Percentiles rank a stretch among this genome's conserved stretches.
phyloP scores from a whole-genome alignment of 2,329 filamentous ascomycete genomes.

The Gliomastix tumulicola region DNA sequence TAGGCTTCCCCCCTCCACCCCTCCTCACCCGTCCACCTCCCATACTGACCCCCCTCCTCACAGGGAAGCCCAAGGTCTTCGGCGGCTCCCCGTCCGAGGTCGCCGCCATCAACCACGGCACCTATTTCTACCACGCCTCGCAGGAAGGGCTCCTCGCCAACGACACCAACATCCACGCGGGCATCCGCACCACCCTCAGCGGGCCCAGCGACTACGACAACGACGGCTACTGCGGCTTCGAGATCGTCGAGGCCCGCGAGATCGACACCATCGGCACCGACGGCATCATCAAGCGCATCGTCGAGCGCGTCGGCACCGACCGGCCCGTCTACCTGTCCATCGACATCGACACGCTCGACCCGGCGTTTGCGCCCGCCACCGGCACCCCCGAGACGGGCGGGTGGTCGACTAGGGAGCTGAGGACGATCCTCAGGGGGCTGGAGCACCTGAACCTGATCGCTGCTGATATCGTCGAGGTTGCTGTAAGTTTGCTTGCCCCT shows the following conservation, averaged over 20 bases:
- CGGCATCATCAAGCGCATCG: slow-evolving; percentile 65
- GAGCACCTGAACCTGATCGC: slow-evolving; percentile 81
- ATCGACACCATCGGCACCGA: slow-evolving; percentile 74
- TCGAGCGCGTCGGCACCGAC: slow-evolving; percentile 65
- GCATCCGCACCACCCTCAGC: slow-evolving; percentile 75
- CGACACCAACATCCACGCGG: slow-evolving; percentile 81
- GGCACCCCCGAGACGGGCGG: slow-evolving; percentile 87
- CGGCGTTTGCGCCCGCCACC: slow-evolving; percentile 60
- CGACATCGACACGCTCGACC: slow-evolving; percentile 84
- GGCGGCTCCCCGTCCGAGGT: slow-evolving; percentile 71
- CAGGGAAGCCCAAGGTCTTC: slow-evolving; percentile 81
- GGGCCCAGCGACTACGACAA: slow-evolving; percentile 78
- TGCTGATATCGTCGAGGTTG: slow-evolving; percentile 75
- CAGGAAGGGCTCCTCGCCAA: slow-evolving; percentile 73
- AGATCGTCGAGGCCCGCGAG: slow-evolving; percentile 78
- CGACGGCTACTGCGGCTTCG: slow-evolving; percentile 77
- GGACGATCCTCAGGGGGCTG: slow-evolving; percentile 73
- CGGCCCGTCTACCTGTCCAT: slow-evolving; percentile 72
- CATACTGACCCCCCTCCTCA: slow-evolving; percentile 8
- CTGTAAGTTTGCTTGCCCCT: slow-evolving; percentile 10
- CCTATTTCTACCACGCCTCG: slow-evolving; percentile 79
- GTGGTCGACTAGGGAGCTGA: slow-evolving; percentile 85
- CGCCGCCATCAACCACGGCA: slow-evolving; percentile 78
- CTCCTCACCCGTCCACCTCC: background rate
- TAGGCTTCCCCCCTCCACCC: no score